Evolutionary conservation across 345 rosid species (phyloP).

Genomic region (Acer yangbiense): DNA sequence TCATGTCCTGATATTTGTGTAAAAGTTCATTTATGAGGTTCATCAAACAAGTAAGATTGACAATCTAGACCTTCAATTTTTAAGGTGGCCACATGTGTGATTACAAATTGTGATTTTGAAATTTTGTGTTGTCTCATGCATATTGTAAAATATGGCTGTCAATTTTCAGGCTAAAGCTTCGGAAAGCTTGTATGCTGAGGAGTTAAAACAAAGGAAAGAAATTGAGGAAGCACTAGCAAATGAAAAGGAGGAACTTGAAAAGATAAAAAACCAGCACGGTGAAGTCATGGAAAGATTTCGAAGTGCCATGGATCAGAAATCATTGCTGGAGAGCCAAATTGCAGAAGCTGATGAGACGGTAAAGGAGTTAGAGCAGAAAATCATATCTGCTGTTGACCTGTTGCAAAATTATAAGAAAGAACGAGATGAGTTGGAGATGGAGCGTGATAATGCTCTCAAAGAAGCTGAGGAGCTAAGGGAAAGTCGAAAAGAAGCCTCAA

Average conservation of each 20-base stretch:
- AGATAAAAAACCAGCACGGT: conserved; percentile 47
- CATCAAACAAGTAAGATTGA: background rate
- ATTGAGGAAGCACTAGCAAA: conserved; percentile 61
- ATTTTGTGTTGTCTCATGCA: background rate
- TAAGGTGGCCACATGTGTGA: background rate
- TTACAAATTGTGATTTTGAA: background rate
- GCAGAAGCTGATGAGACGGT: conserved; percentile 53
- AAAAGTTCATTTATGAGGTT: background rate
- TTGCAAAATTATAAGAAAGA: conserved; percentile 64
- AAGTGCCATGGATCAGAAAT: conserved; percentile 46
- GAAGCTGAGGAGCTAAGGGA: conserved; percentile 81
- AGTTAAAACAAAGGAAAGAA: conserved; percentile 67
- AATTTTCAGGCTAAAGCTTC: conserved; percentile 57
- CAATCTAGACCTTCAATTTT: background rate
- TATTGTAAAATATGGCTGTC: conserved; percentile 14
- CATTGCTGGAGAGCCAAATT: conserved; percentile 52
- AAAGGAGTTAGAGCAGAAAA: conserved; percentile 72
- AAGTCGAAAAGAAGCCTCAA: conserved; percentile 58
- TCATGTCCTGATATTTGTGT: background rate
- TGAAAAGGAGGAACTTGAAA: conserved; percentile 57
- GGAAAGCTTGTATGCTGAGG: conserved; percentile 56
- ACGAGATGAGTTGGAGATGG: conserved; percentile 65
- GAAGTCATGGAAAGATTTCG: conserved; percentile 52
- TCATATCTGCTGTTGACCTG: conserved; percentile 74
- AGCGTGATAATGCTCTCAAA: conserved; percentile 75